Evolutionary conservation across 805 yeast genomes (phyloP).

Genomic region (Teunomyces panamensis): DNA sequence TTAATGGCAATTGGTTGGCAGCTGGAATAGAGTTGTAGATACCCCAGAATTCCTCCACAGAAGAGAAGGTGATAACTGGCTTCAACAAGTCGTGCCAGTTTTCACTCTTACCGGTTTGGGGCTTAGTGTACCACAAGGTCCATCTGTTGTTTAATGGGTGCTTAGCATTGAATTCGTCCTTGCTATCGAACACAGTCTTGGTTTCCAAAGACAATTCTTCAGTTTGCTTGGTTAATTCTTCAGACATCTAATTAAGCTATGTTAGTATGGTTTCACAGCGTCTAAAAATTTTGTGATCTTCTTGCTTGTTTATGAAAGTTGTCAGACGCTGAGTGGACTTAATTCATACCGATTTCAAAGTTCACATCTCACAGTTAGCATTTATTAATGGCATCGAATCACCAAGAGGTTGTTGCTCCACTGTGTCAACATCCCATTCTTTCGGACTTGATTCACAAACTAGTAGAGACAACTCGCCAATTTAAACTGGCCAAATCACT

Average conservation of each 20-base stretch:
- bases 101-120: constrained; percentile 72
- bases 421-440: neutral
- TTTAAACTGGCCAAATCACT: neutral
- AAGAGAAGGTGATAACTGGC: constrained; percentile 85
- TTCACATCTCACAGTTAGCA: too few relatives aligned
- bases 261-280: constrained; percentile 8
- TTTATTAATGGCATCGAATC: too few relatives aligned
- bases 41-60: constrained; percentile 99
- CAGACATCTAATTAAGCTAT: constrained; percentile 30
- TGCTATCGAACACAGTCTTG: constrained; percentile 55
- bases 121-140: constrained; percentile 98
- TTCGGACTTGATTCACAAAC: neutral
- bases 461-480: neutral
- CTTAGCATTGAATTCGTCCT: constrained; percentile 66
- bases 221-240: constrained; percentile 43
- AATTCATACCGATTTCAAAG: too few relatives aligned
- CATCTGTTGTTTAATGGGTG: constrained; percentile 90
- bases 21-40: constrained; percentile 89
- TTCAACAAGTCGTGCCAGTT: constrained; percentile 91
- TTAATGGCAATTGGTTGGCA: constrained; percentile 85
- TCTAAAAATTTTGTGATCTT: neutral
- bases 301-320: neutral
- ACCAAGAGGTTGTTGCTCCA: neutral
- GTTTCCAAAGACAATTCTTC: constrained; percentile 42
- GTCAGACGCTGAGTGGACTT: too few relatives aligned